Evolutionary conservation across 345 rosid species (phyloP), one percentile per base, ranked within the genome.

Genomic region (Eucalyptus camaldulensis): DNA sequence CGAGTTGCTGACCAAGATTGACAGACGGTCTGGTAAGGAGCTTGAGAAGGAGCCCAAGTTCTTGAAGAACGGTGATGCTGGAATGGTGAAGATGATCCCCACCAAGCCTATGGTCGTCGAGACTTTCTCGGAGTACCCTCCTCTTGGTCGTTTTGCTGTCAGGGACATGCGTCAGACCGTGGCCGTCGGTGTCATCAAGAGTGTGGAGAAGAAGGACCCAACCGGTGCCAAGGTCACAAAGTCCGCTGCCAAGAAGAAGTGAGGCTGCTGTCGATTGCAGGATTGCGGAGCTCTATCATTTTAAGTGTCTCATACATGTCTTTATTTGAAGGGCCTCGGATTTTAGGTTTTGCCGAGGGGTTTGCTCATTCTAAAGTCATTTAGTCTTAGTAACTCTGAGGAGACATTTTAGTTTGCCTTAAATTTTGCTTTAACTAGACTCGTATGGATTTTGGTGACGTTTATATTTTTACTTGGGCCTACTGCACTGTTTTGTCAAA

Each of bases 41-140:
- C 88, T 89, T 10, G 92, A 92, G 90, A 92, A 91, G 92, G 93
- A 91, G 89, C 93, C 93, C 33, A 92, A 92, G 90, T 92, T 91
- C 90, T 87, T 92, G 92, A 92, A 92, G 91, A 92, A 88, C 13
- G 94, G 92, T 72, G 92, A 90, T 44, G 92, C 92, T 13, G 93
- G 92, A 21, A 33, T 91, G 33, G 90, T 91, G 60, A 90, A 91
- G 91, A 92, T 91, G 91, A 87, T 91, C 86, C 91, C 91, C 60
- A 89, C 91, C 87, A 90, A 90, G 90, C 93, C 91, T 65, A 89
- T 89, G 91, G 90, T 89, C 8, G 90, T 91, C 1, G 92, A 89
- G 50, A 92, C 92, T 14, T 92, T 90, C 51, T 89, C 91, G 3
- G 86, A 86, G 85, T 91, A 91, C 58, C 93, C 92, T 22, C 93